Evolutionary conservation across 495 filamentous ascomycete genomes (phyloP), one percentile per base, ranked within the genome.

Genomic region (Monascus purpureus): DNA sequence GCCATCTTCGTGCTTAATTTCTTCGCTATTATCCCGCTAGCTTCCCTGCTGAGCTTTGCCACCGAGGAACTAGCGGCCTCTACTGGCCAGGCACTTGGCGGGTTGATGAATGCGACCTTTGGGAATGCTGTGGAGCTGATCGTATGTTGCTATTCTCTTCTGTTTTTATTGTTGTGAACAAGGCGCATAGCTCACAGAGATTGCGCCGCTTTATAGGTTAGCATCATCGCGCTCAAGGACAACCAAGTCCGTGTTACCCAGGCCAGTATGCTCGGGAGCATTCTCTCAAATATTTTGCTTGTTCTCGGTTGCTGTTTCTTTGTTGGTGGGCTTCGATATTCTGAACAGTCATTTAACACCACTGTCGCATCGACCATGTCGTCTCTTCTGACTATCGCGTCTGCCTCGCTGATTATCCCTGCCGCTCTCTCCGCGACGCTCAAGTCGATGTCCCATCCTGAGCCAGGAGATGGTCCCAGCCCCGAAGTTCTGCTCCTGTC

Each of bases 91-190:
- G 88, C 90, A 0, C 50, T 96, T 20, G 90, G 90, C 25, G 90
- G 90, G 1, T 57, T 97, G 42, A 70, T 95, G 49, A 97, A 97
- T 64, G 90, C 90, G 16, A 92, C 83, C 5, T 94, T 93, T 60
- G 90, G 90, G 25, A 97, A 97, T 66, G 90, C 90, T 0, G 88
- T 95, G n/a, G 90, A 97, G 47, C 57, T 96, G 45, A 97, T 97
- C 63, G 90, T 93, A 64, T 47, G 80, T 49, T 5, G 15, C 33
- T 27, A 33, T 18, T 46, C 37, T 29, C 12, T 38, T 31, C 24
- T 41, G 25, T 23, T 17, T 32, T n/a, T 29, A 8, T 19, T 38
- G 14, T 30, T 16, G 15, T 16, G 8, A 13, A 16, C 18, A n/a
- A n/a, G 25, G 11, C 25, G 4, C 25, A 27, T 27, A 6, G 22